A percentile compares a stretch with the other conserved stretches of the same genome.
Evolutionary conservation across 257 asterid species (phyloP).

Genomic region (Verbascum thapsus): DNA sequence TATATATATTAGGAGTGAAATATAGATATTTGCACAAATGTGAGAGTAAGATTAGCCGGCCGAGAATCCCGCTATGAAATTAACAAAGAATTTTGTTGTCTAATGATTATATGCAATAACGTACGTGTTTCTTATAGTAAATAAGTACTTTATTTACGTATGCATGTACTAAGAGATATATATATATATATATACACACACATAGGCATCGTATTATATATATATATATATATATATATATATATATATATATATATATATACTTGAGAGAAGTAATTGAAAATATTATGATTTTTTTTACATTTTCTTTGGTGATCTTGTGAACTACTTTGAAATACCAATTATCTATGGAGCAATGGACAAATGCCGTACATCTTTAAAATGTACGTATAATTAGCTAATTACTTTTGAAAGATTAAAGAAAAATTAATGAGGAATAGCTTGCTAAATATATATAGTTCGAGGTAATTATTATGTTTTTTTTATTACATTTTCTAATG

Average conservation of each 20-base stretch:
- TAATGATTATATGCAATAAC: too few species aligned
- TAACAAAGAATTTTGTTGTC: slow-evolving; percentile 38
- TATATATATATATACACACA: too few species aligned
- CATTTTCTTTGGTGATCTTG: slow-evolving; percentile 1
- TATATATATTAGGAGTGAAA: slow-evolving; percentile 34
- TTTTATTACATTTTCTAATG: too few species aligned
- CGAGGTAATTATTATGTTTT: too few species aligned
- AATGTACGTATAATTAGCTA: background rate
- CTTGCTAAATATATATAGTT: too few species aligned
- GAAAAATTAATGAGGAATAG: too few species aligned
- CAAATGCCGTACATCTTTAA: background rate
- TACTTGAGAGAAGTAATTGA: background rate
- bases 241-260: background rate
- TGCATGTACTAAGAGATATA: background rate
- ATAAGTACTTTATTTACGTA: slow-evolving; percentile 9
- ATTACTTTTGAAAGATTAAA: too few species aligned
- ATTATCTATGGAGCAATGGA: slow-evolving; percentile 9
- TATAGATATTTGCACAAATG: slow-evolving; percentile 40
- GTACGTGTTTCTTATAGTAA: background rate
- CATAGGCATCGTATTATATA: too few species aligned
- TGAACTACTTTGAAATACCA: slow-evolving; percentile 29
- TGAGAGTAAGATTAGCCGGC: slow-evolving; percentile 33
- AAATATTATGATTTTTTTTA: too few species aligned
- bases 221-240: too few species aligned
- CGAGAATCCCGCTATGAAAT: slow-evolving; percentile 71